phyloP scores from a whole-genome alignment of 257 asterid species.

The Gardenia jasminoides region DNA sequence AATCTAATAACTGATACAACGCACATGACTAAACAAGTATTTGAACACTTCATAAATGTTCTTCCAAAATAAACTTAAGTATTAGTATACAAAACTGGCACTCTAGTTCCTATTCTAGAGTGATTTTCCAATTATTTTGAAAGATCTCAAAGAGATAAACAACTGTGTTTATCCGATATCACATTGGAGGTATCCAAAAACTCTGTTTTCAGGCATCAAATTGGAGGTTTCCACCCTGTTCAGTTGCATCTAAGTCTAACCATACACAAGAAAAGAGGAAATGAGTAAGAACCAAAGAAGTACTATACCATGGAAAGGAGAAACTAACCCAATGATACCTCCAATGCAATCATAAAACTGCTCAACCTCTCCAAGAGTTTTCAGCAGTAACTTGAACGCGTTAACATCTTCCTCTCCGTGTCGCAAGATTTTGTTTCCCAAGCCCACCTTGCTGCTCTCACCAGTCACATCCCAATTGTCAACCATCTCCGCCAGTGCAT shows the following conservation, averaged over 20 bases:
- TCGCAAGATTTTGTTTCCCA: background rate
- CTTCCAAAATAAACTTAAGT: background rate
- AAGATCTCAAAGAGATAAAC: too few species aligned
- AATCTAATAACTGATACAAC: background rate
- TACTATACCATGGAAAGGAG: constrained; percentile 12
- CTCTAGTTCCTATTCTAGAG: too few species aligned
- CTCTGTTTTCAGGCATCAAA: too few species aligned
- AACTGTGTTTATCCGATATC: too few species aligned
- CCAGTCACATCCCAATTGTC: constrained; percentile 67
- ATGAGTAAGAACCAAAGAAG: background rate
- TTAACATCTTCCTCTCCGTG: constrained; percentile 42
- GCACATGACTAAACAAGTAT: background rate
- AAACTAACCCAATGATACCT: constrained; percentile 87
- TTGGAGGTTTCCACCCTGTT: background rate
- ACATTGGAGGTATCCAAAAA: too few species aligned
- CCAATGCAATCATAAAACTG: constrained; percentile 91
- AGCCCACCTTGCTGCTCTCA: constrained; percentile 17
- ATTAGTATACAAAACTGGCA: background rate
- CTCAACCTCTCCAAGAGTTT: constrained; percentile 77
- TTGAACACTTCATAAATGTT: background rate
- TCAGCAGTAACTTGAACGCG: constrained; percentile 65
- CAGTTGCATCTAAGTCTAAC: too few species aligned
- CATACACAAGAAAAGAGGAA: background rate
- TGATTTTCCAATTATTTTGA: too few species aligned
- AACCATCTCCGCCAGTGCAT: constrained; percentile 81